Evolutionary conservation across 2,329 filamentous ascomycete genomes (phyloP).

Genomic region (Biscogniauxia sp.): DNA sequence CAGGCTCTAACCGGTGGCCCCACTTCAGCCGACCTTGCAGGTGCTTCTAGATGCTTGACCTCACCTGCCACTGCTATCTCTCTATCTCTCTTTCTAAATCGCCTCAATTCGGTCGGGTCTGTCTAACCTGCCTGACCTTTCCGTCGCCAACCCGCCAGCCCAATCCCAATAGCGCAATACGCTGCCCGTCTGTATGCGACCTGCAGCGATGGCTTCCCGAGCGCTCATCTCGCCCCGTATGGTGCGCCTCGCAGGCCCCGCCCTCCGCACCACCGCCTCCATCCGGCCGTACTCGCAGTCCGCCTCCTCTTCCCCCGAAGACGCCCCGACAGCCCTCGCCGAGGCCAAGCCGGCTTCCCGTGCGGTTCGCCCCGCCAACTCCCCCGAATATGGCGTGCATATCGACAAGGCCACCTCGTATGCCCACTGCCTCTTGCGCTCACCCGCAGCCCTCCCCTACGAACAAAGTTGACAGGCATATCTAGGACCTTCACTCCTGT

Average conservation of each 20-base stretch:
- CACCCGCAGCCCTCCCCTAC: too few species aligned
- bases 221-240: background rate
- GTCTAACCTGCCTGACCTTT: too few species aligned
- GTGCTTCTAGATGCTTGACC: background rate
- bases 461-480: background rate
- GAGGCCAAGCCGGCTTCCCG: slow-evolving; percentile 33
- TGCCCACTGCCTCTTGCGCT: slow-evolving; percentile 30
- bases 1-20: slow-evolving; percentile 24
- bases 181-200: background rate
- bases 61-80: background rate
- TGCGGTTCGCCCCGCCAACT: slow-evolving; percentile 51
- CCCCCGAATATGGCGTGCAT: slow-evolving; percentile 77
- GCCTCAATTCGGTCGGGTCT: too few species aligned
- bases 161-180: too few species aligned
- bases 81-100: too few species aligned
- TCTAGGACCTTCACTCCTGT: slow-evolving; percentile 84
- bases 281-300: slow-evolving; percentile 51
- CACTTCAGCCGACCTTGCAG: slow-evolving; percentile 8
- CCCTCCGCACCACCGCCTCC: slow-evolving; percentile 22
- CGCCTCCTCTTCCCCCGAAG: slow-evolving; percentile 29
- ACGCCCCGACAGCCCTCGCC: slow-evolving; percentile 46
- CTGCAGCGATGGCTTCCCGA: slow-evolving; percentile 14
- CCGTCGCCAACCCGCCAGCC: too few species aligned
- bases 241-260: slow-evolving; percentile 2
- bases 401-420: slow-evolving; percentile 92